phyloP scores from a whole-genome alignment of 768 basidiomycete genomes.

The Xerocomellus chrysenteron region DNA sequence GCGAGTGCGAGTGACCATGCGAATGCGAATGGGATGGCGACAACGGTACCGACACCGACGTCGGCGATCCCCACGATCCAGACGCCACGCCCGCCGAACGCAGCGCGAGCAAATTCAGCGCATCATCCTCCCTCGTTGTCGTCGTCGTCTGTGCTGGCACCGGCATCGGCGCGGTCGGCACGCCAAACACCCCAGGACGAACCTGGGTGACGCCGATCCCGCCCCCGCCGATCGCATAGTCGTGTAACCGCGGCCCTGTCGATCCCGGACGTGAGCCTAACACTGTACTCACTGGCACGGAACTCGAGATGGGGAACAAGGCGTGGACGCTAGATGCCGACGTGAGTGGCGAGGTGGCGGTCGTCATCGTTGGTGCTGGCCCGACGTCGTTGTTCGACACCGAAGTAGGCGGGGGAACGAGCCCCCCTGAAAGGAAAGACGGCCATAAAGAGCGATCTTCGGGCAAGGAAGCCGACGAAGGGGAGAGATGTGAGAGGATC shows the following conservation, averaged over 20 bases:
- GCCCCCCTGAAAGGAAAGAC: slow-evolving; percentile 71
- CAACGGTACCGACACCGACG: slow-evolving; percentile 19
- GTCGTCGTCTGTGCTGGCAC: not conserved
- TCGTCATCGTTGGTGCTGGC: slow-evolving; percentile 16
- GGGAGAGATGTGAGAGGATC: slow-evolving; percentile 85
- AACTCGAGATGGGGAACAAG: slow-evolving; percentile 44
- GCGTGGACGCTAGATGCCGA: not conserved
- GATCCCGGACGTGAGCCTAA: not conserved
- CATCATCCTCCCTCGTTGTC: slow-evolving; percentile 23
- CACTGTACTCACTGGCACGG: slow-evolving; percentile 43
- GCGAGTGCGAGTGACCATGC: not conserved
- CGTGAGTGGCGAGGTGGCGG: slow-evolving; percentile 10
- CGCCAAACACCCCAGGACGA: slow-evolving; percentile 53
- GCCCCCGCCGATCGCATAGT: slow-evolving; percentile 50
- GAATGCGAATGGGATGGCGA: not conserved
- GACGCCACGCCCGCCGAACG: slow-evolving; percentile 8
- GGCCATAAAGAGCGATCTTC: slow-evolving; percentile 96
- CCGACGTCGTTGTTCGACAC: slow-evolving; percentile 9
- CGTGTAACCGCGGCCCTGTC: slow-evolving; percentile 61
- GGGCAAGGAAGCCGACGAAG: slow-evolving; percentile 71
- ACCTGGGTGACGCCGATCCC: slow-evolving; percentile 51
- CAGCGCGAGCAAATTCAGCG: slow-evolving; percentile 27
- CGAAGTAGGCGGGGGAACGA: slow-evolving; percentile 51
- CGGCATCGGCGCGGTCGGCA: slow-evolving; percentile 20
- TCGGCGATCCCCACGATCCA: not conserved